phyloP scores from a whole-genome alignment of 257 asterid genomes.

The Capsicum baccatum region DNA sequence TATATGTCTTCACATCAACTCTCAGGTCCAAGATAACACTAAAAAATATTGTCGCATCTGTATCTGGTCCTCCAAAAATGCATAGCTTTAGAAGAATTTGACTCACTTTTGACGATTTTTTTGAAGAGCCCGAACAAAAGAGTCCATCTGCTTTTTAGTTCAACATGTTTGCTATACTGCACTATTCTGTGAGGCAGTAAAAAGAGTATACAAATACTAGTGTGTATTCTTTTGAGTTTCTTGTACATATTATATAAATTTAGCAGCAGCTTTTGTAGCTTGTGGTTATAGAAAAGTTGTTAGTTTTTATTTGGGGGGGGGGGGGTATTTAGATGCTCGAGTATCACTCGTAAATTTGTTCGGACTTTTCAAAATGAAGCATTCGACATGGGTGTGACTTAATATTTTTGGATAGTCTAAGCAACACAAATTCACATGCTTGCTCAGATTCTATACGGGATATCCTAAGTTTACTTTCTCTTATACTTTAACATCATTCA shows the following conservation, averaged over 20 bases:
- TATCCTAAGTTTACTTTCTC: no score
- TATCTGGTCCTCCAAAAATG: no score
- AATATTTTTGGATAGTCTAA: no score
- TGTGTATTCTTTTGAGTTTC: not conserved
- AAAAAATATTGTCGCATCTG: no score
- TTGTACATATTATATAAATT: not conserved
- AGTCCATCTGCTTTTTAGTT: not conserved
- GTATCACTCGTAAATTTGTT: not conserved
- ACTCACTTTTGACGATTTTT: no score
- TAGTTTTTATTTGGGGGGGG: not conserved
- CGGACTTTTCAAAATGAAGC: no score
- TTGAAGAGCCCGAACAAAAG: no score
- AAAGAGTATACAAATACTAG: not conserved
- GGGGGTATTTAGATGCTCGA: not conserved
- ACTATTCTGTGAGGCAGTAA: not conserved
- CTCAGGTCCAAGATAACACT: constrained; percentile 73
- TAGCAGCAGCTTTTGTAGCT: not conserved
- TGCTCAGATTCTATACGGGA: no score
- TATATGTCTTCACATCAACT: constrained; percentile 67
- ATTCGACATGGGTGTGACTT: no score
- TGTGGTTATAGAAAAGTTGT: not conserved
- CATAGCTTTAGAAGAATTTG: no score
- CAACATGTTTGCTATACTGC: not conserved
- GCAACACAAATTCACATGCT: no score
- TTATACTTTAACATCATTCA: no score